Conservation (phyloP, 352 stramenopile genomes). For the Globisporangium takayamanum region DNA sequence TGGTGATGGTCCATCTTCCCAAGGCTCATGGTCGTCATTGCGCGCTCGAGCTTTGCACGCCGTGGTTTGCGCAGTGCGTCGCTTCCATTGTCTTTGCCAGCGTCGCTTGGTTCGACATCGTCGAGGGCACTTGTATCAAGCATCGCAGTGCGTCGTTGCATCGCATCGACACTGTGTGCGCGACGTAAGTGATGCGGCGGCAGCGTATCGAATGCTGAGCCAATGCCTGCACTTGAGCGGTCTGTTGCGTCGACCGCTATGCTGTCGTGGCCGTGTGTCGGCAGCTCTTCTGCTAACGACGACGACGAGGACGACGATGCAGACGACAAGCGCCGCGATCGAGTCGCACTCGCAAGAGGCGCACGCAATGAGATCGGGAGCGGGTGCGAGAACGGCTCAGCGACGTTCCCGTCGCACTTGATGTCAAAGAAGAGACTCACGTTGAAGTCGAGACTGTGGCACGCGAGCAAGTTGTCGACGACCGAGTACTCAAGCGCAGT, state of each 20-base stretch:
- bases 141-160: conserved; percentile 9
- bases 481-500: conserved; percentile 64
- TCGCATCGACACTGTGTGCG: conserved; percentile 19
- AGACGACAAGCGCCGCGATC: background rate
- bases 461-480: conserved; percentile 79
- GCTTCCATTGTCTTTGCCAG: background rate
- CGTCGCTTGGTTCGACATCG: background rate
- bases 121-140: background rate
- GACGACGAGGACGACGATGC: conserved; percentile 7
- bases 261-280: background rate
- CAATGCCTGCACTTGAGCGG: too few species aligned
- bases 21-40: conserved; percentile 24
- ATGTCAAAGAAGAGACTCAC: conserved; percentile 80
- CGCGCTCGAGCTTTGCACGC: conserved; percentile 16
- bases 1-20: conserved; percentile 34
- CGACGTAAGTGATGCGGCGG: conserved; percentile 12
- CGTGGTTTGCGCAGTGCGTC: conserved; percentile 5
- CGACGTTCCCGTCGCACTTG: conserved; percentile 41
- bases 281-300: conserved; percentile 5
- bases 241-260: background rate
- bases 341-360: conserved; percentile 21
- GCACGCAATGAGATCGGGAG: conserved; percentile 49
- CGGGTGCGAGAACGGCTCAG: conserved; percentile 66
- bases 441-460: conserved; percentile 75
- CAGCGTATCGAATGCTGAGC: background rate